Base-by-base conservation (phyloP, 768 basidiomycete genomes). In the Boletus reticuloceps region DNA sequence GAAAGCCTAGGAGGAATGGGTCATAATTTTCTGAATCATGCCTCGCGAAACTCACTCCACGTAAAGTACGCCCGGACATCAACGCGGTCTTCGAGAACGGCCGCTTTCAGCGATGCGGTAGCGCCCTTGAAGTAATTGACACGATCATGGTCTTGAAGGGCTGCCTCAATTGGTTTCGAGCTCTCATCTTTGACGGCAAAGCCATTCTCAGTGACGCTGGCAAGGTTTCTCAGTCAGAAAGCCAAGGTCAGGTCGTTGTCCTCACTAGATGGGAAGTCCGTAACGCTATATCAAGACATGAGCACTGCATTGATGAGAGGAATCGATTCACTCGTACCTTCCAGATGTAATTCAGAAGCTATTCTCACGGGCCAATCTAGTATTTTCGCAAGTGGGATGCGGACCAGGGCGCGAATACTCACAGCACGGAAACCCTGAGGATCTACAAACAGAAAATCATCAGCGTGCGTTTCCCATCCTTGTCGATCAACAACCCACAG, bases 151-250 rank as follows among this genome's bases (percentile, higher is more conserved):
- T 87, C 86, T 25, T 79, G 69, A 25, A 84, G 58, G 11, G 81
- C 83, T 55, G 82, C 71, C 51, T 82, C 80, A 8, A 81, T 61
- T 2, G 84, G 72, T 71, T 80, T 75, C 44, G 62, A 69, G 64
- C 74, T 79, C 68, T 88, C 87, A 55, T 81, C 77, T 66, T 85
- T 86, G 49, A 88, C 82, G 12, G 85, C 79, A 63, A 87, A 88
- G 0, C 86, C 84, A 62, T 88, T 89, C 72, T 89, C 85, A 3
- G 85, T 88, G n/a, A 88, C 82, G 61, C 83, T 85, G 48, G 32
- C 14, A 13, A 34, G 1, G 41, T 38, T 38, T 16, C 25, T 61
- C 36, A 50, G 43, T 19, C 43, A 27, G 22, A 51, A 34, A 6
- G 27, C 5, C 12, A 36, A 12, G 34, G n/a, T 2, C 2, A 6